Percentiles rank a stretch among this genome's conserved stretches.
These are phyloP conservation scores for Salix koriyanagi DNA, from an alignment of 345 rosid species.

Conservation along the genomic window DNA sequence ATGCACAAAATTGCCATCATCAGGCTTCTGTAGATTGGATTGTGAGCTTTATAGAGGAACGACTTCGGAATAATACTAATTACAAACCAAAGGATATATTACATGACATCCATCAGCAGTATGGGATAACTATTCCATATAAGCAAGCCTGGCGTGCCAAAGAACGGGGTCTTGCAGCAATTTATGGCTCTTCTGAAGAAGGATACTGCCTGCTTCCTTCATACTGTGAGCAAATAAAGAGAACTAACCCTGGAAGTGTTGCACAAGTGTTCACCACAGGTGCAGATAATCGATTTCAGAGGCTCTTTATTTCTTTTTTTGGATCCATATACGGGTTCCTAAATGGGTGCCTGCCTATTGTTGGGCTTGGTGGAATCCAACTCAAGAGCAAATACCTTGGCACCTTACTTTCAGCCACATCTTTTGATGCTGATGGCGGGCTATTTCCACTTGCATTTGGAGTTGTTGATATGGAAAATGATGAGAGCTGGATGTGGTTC, in stretches of 20 bases:
- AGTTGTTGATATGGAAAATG: slow-evolving; percentile 45
- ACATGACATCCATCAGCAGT: slow-evolving; percentile 45
- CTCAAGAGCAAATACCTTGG: slow-evolving; percentile 57
- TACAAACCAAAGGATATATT: slow-evolving; percentile 62
- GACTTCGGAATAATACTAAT: slow-evolving; percentile 38
- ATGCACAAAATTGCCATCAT: slow-evolving; percentile 52
- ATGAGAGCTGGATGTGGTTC: slow-evolving; percentile 57
- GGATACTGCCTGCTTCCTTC: slow-evolving; percentile 51
- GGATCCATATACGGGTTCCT: slow-evolving; percentile 45
- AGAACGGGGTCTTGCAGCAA: slow-evolving; percentile 56
- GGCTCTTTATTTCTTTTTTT: slow-evolving; percentile 45
- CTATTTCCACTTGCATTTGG: slow-evolving; percentile 56
- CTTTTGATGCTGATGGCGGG: slow-evolving; percentile 56
- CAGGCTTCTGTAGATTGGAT: slow-evolving; percentile 65
- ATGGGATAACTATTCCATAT: slow-evolving; percentile 50
- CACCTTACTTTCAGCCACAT: slow-evolving; percentile 46
- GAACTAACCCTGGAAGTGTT: slow-evolving; percentile 44
- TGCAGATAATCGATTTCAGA: slow-evolving; percentile 44
- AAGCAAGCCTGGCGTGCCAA: slow-evolving; percentile 68
- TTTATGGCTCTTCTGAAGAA: slow-evolving; percentile 62
- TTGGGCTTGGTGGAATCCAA: slow-evolving; percentile 44
- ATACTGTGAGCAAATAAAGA: slow-evolving; percentile 45
- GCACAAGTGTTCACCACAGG: slow-evolving; percentile 45
- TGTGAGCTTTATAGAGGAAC: slow-evolving; percentile 48
- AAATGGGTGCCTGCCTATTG: slow-evolving; percentile 49